Evolutionary conservation across 2,329 filamentous ascomycete species (phyloP).

Genomic region (Atkinsonella texensis): DNA sequence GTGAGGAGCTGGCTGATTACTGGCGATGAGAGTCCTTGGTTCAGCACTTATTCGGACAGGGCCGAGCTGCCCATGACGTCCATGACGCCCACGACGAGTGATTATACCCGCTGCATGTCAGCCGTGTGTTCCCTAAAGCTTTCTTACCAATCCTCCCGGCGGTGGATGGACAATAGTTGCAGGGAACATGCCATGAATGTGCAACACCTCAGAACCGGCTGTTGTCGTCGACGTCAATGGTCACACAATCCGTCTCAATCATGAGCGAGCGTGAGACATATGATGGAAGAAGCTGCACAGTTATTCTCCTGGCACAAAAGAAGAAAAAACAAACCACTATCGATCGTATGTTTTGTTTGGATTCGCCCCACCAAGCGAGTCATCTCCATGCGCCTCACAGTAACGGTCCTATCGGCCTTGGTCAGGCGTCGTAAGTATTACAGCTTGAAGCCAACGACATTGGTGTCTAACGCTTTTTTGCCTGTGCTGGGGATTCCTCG

Average conservation of each 20-base stretch:
- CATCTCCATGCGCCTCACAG: not conserved
- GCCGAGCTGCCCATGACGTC: not conserved
- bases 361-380: not conserved
- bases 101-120: not conserved
- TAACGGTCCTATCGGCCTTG: not conserved
- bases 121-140: not conserved
- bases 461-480: not conserved
- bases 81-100: not conserved
- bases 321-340: too few relatives aligned
- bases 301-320: too few relatives aligned
- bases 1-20: not conserved
- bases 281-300: too few relatives aligned
- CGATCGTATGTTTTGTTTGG: too few relatives aligned
- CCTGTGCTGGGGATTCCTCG: too few relatives aligned
- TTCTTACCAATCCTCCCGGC: not conserved
- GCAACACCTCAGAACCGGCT: conserved; percentile 1
- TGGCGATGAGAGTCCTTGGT: not conserved
- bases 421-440: not conserved
- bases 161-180: not conserved
- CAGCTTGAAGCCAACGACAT: not conserved
- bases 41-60: not conserved
- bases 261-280: too few relatives aligned
- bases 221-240: not conserved
- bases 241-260: not conserved
- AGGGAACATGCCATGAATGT: not conserved